Base-by-base conservation (phyloP, 2,329 filamentous ascomycete genomes). In the Leptosphaerulina australis region DNA sequence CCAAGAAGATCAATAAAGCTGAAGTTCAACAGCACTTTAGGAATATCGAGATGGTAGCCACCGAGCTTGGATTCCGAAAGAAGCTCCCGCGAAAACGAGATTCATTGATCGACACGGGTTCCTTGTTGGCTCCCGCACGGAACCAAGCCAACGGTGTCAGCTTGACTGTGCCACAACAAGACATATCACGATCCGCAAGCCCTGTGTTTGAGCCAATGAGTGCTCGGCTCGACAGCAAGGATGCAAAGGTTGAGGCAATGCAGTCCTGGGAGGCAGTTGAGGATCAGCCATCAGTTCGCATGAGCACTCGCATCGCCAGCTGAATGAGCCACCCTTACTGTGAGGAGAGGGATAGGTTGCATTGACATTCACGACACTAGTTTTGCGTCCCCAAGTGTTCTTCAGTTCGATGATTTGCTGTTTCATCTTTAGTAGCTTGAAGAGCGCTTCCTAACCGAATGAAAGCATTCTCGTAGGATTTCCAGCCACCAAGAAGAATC, bases 1-100 rank as follows among this genome's bases (percentile, higher is more conserved):
- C 10, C 33, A 15, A 33, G 25, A 37, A 15, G 2, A 24, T 28
- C 41, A 46, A 14, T 20, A 26, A 51, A 51, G 36, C 48, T 51
- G 48, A 51, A 46, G 46, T 36, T 41, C 41, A 46, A 46, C 41
- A 71, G 68, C 79, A 80, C 65, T 79, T 79, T 68, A 77, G 77
- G 66, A 76, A 74, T 45, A 79, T 79, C 60, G 77, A 80, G 58
- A 70, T 70, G 55, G 76, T 79, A 41, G 75, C 75, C 15, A 66
- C 64, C 14, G 73, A 75, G 38, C 68, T 76, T 47, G 77, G 76
- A 4, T 76, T 78, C 58, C 71, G 69, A 11, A 77, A 79, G 60
- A 71, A 69, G 51, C 66, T 79, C 20, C 71, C 73, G 4, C 56
- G 61, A 38, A 72, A 72, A 60, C 64, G 68, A 30, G 69, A 72